Conservation (phyloP, 2,329 filamentous ascomycete species). For the Fusarium lyarnte region DNA sequence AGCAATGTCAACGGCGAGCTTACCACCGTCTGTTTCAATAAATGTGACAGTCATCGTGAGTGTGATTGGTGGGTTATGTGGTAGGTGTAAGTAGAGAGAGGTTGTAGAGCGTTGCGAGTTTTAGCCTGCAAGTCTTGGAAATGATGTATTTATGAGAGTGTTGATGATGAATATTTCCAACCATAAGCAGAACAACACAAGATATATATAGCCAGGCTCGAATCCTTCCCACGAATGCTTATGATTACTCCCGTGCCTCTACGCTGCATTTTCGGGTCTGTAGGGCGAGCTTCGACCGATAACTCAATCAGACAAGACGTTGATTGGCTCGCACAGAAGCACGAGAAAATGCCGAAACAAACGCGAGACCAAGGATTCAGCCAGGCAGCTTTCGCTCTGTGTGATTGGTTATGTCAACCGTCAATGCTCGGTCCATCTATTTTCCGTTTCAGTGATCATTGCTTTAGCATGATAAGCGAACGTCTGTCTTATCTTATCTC, state of each 20-base stretch:
- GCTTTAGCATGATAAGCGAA: fast-evolving
- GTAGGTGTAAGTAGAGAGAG: neutral
- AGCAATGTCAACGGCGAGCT: constrained; percentile 18
- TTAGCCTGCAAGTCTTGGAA: fast-evolving
- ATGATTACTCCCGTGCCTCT: neutral
- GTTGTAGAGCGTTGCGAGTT: too few relatives aligned
- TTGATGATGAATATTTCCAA: fast-evolving
- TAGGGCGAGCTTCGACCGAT: constrained; percentile 3
- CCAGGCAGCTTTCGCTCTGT: fast-evolving
- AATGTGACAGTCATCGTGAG: constrained; percentile 14
- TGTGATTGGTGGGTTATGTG: neutral
- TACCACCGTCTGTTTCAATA: constrained; percentile 28
- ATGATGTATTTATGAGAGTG: neutral
- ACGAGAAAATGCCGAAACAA: constrained; percentile 22
- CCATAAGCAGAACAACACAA: fast-evolving
- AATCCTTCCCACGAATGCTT: fast-evolving
- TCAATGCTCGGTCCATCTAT: neutral
- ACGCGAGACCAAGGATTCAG: neutral
- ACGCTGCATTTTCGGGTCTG: neutral
- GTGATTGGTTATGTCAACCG: neutral
- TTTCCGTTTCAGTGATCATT: fast-evolving
- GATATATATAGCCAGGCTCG: neutral
- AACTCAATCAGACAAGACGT: fast-evolving
- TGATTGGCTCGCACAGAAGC: neutral
- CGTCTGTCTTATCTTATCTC: neutral